Evolutionary conservation across 139 green algal genomes (phyloP).

Genomic region (Volvox africanus): DNA sequence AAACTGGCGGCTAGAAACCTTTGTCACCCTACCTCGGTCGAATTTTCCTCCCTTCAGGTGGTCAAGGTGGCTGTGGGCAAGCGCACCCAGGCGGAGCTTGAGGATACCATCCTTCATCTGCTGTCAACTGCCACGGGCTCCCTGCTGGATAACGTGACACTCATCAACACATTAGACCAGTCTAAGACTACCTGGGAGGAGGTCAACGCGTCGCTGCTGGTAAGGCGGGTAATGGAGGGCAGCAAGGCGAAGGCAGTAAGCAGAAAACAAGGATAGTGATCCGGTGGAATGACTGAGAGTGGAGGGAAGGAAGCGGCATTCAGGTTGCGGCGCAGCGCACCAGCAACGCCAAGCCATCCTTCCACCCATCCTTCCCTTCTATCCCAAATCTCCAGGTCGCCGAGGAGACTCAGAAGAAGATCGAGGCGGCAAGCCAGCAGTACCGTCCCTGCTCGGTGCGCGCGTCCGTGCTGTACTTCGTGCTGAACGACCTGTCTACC

Average conservation of each 20-base stretch:
- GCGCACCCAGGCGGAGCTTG: conserved; percentile 82
- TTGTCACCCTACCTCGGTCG: too few species aligned
- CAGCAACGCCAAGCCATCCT: too few species aligned
- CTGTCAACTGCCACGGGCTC: conserved; percentile 79
- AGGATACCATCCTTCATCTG: conserved; percentile 86
- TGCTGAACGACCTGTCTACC: conserved; percentile 83
- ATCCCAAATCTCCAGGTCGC: conserved; percentile 59
- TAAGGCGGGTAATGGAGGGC: background rate
- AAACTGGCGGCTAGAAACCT: too few species aligned
- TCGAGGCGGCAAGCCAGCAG: conserved; percentile 72
- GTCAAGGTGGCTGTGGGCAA: conserved; percentile 87
- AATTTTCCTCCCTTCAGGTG: conserved; percentile 44
- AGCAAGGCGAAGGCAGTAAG: background rate
- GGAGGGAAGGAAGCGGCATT: background rate
- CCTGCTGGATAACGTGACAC: conserved; percentile 87
- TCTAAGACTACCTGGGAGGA: conserved; percentile 88
- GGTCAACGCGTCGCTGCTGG: conserved; percentile 70
- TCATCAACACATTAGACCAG: conserved; percentile 87
- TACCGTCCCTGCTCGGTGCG: conserved; percentile 82
- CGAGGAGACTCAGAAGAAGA: conserved; percentile 84
- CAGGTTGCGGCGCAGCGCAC: too few species aligned
- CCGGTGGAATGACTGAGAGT: too few species aligned
- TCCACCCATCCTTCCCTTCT: background rate
- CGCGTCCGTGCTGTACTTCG: conserved; percentile 85
- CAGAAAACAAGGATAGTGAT: too few species aligned